Base-by-base conservation (phyloP, 208 protist species). In the Leishmania tarentolae region DNA sequence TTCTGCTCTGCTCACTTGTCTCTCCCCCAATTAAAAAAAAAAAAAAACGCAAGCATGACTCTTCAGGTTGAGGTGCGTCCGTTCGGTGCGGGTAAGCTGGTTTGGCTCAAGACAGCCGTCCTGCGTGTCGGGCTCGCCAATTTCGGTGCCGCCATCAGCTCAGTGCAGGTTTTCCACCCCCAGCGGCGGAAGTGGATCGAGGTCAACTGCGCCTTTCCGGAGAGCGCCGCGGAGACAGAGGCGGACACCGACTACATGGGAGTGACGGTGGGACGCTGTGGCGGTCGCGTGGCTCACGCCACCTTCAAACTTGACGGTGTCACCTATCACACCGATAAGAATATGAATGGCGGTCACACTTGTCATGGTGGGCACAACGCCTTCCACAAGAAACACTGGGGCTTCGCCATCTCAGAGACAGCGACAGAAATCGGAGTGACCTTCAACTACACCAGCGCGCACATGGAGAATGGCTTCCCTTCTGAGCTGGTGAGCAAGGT, bases 401-500 rank as follows among this genome's bases (percentile, higher is more conserved):
- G 52, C 57, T 87, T 81, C 75, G 47, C 56, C 47, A 35, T 76
- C 24, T 9, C 7, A 11, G 71, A 83, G 76, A 53, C 63, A 0
- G 13, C 81, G 15, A 66, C 84, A 50, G 81, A 75, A 28, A 79
- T 82, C 9, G 65, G 73, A 0, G 84, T 85, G 9, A 31, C 28
- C n/a, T 85, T 85, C 77, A 82, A 74, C 63, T 85, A 85, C 76
- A 78, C 73, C 15, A 90, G 84, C 61, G 78, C 88, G 24, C 88
- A 94, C 82, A 86, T 94, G 75, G 89, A 94, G 74, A 88, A 94
- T 42, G 89, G 89, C 66, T 94, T 93, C 72, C 91, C 91, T 2
- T 89, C 66, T 19, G 84, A 90, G 77, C 80, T 93, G 35, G 69
- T 71, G n/a, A 74, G 66, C 59, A 85, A 46, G 3, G 86, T 83